A percentile compares a stretch with the other conserved stretches of the same genome.
phyloP scores from a whole-genome alignment of 495 filamentous ascomycete genomes.

The Lasiosphaeris hirsuta region DNA sequence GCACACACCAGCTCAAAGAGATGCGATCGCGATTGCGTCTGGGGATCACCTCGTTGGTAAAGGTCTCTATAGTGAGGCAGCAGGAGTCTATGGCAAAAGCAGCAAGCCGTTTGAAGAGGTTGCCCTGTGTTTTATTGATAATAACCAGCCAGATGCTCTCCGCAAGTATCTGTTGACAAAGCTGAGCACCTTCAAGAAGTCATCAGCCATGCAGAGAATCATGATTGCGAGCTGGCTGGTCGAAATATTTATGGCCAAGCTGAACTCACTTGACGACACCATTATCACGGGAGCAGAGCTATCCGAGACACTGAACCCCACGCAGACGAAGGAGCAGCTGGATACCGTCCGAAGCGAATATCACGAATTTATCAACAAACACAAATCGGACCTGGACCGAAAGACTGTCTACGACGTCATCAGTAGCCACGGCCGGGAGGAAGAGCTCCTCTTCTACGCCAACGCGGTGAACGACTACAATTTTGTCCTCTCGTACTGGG shows the following conservation, averaged over 20 bases:
- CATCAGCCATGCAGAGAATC: conserved; percentile 81
- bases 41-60: conserved; percentile 82
- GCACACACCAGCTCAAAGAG: conserved; percentile 66
- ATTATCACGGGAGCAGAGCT: conserved; percentile 87
- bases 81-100: conserved; percentile 86
- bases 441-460: conserved; percentile 88
- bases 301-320: conserved; percentile 62
- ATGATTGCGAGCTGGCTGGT: conserved; percentile 96
- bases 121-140: conserved; percentile 83
- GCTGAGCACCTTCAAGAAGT: conserved; percentile 75
- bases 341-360: conserved; percentile 68
- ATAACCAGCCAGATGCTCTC: conserved; percentile 84
- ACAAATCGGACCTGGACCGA: conserved; percentile 80
- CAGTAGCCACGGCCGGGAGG: conserved; percentile 89
- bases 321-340: conserved; percentile 71
- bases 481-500: conserved; percentile 94
- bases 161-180: conserved; percentile 87
- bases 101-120: conserved; percentile 97
- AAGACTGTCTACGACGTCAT: conserved; percentile 95
- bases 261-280: conserved; percentile 91
- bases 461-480: conserved; percentile 85
- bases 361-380: conserved; percentile 78
- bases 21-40: conserved; percentile 83
- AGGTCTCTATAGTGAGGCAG: conserved; percentile 79
- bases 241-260: conserved; percentile 94